These are phyloP conservation scores for Cercospora beticola DNA, from an alignment of 2,329 filamentous ascomycete genomes.

Conservation along the genomic window DNA sequence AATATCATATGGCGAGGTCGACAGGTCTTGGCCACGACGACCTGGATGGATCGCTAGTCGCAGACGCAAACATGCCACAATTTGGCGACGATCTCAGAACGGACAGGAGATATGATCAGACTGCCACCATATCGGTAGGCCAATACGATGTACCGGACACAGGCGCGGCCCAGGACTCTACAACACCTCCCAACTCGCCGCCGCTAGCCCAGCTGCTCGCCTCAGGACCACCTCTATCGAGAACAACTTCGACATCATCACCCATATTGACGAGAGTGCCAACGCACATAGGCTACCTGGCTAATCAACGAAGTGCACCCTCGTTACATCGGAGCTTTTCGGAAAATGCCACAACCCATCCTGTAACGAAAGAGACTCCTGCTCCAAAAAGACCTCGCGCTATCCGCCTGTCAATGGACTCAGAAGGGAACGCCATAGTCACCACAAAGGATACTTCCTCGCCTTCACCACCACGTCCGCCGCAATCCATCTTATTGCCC, in stretches of 20 bases:
- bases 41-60: not conserved
- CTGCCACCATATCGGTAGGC: not conserved
- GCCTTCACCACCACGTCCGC: slow-evolving; percentile 61
- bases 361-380: not conserved
- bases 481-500: slow-evolving; percentile 34
- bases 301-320: slow-evolving; percentile 48
- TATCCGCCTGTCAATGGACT: slow-evolving; percentile 76
- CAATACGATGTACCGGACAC: not conserved
- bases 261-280: not conserved
- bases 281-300: slow-evolving; percentile 40
- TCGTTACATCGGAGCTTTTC: slow-evolving; percentile 32
- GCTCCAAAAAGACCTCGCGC: slow-evolving; percentile 46
- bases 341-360: slow-evolving; percentile 6
- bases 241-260: not conserved
- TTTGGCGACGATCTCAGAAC: not conserved
- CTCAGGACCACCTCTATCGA: not conserved
- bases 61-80: not conserved
- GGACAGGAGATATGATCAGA: not conserved
- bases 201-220: not conserved
- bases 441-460: slow-evolving; percentile 67
- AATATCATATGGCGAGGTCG: slow-evolving; percentile 37
- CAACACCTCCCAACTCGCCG: not conserved
- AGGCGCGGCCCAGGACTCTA: not conserved
- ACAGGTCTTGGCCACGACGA: slow-evolving; percentile 1
- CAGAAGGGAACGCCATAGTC: slow-evolving; percentile 88